Base-by-base conservation (phyloP, 331 rosid genomes). In the Acacia pycnantha region DNA sequence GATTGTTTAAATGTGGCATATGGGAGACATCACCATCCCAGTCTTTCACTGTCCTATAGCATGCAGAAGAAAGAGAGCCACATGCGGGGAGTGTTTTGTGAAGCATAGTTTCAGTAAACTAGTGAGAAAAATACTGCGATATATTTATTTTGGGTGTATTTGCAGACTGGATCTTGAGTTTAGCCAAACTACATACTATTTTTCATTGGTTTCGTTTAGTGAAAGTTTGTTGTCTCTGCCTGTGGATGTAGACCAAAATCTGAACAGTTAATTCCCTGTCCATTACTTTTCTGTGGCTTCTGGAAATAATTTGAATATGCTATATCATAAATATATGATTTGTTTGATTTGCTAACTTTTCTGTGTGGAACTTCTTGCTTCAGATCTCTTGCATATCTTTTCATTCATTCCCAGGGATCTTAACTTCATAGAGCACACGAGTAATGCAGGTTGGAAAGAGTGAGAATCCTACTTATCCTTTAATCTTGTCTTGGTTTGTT, bases 341-440 rank as follows among this genome's bases (percentile, higher is more conserved):
- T 44, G 22, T 26, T 44, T 5, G 58, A 44, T 70, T 71, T 71
- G 37, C 40, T 71, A 26, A 46, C 11, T 44, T 44, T 70, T 13
- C 74, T 22, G 11, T 22, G 11, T 43, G 54, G 16, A 41, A 70
- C 74, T 41, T n/a, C 12, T 44, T 43, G 74, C 22, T 68, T 46
- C 76, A 71, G 76, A 46, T 71, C 76, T 71, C 58, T 71, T 71
- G 76, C 76, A 71, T 26, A 71, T 71, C 58, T 71, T 71, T 46
- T 71, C 76, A 46, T 71, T 71, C 76, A 43, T 71, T 11, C 76
- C 58, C 40, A 44, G 40, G 40, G 76, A 71, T 44, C 76, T 71
- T 22, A 71, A 71, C 40, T 71, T 71, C 76, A 71, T 71, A 71
- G 76, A 71, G 58, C 76, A 71, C 58, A 71, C 58, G 2, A 71